Evolutionary conservation across 345 rosid genomes (phyloP).

Genomic region (Eutrema yunnanense): DNA sequence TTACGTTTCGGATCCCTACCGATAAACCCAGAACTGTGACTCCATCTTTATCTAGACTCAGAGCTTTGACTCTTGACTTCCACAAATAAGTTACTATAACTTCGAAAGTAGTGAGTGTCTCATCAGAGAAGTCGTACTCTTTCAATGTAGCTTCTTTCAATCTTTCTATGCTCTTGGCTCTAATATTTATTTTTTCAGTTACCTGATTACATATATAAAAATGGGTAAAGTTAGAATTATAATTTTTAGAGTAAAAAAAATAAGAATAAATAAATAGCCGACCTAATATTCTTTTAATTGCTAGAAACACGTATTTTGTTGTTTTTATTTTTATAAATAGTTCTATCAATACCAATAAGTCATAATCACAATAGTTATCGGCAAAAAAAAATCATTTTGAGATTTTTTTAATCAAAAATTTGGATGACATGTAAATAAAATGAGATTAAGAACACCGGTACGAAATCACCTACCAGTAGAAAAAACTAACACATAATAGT

Average conservation of each 20-base stretch:
- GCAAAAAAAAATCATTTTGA: too few species aligned
- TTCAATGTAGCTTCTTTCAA: conserved; percentile 9
- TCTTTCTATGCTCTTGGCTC: background rate
- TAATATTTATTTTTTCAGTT: background rate
- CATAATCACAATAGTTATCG: too few species aligned
- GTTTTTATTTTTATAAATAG: too few species aligned
- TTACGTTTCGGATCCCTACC: conserved; percentile 3
- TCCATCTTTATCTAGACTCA: conserved; percentile 10
- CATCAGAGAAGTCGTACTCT: background rate
- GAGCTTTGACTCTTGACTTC: conserved; percentile 20
- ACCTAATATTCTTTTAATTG: background rate
- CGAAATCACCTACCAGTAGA: too few species aligned
- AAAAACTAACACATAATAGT: too few species aligned
- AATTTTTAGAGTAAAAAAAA: background rate
- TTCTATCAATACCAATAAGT: too few species aligned
- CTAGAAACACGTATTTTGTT: too few species aligned
- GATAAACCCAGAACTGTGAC: conserved; percentile 3
- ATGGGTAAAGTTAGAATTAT: background rate
- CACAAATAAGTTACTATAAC: conserved; percentile 16
- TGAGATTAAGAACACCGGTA: too few species aligned
- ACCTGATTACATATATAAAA: conserved; percentile 6
- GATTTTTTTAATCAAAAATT: too few species aligned
- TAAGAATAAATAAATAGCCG: background rate
- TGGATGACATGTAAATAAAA: too few species aligned
- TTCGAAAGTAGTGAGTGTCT: conserved; percentile 11